Evolutionary conservation across 2,329 filamentous ascomycete genomes (phyloP).

Genomic region (Penicillium sp.): DNA sequence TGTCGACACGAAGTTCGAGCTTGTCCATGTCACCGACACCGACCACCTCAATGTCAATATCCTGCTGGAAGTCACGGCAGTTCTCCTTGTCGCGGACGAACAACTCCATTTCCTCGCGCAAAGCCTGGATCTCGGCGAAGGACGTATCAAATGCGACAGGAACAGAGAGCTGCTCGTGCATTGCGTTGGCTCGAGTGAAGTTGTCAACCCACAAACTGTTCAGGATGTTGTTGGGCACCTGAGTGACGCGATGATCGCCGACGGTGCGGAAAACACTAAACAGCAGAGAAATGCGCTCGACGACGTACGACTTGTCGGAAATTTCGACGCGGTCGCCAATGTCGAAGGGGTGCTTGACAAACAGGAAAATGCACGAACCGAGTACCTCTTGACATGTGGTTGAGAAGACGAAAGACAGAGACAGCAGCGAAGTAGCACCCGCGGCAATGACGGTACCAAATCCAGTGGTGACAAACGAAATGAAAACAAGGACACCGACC

Average conservation of each 20-base stretch:
- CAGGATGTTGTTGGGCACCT: slow-evolving; percentile 87
- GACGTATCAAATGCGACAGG: slow-evolving; percentile 81
- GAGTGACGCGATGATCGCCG: slow-evolving; percentile 72
- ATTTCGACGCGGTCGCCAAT: slow-evolving; percentile 94
- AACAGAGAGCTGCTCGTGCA: slow-evolving; percentile 80
- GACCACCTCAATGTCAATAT: slow-evolving; percentile 73
- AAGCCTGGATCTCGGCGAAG: slow-evolving; percentile 83
- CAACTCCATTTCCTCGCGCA: slow-evolving; percentile 77
- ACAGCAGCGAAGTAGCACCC: slow-evolving; percentile 86
- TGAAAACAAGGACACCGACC: slow-evolving; percentile 79
- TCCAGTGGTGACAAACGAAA: slow-evolving; percentile 83
- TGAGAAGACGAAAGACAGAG: slow-evolving; percentile 94
- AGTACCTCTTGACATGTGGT: slow-evolving; percentile 90
- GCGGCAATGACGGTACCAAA: slow-evolving; percentile 85
- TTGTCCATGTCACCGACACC: slow-evolving; percentile 85
- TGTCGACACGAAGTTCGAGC: slow-evolving; percentile 75
- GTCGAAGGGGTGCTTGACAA: slow-evolving; percentile 97
- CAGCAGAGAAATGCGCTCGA: slow-evolving; percentile 90
- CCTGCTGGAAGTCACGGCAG: slow-evolving; percentile 82
- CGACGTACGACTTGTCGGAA: slow-evolving; percentile 64
- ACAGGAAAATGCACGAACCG: slow-evolving; percentile 97
- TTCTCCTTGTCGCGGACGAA: slow-evolving; percentile 86
- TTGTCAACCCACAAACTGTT: slow-evolving; percentile 97
- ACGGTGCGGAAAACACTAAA: slow-evolving; percentile 90
- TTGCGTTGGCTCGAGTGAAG: slow-evolving; percentile 82